Percentiles rank a stretch among this genome's conserved stretches.
These are phyloP conservation scores for Neckera pumila DNA, from an alignment of 225 moss, liverwort and hornwort species.

Conservation along the genomic window DNA sequence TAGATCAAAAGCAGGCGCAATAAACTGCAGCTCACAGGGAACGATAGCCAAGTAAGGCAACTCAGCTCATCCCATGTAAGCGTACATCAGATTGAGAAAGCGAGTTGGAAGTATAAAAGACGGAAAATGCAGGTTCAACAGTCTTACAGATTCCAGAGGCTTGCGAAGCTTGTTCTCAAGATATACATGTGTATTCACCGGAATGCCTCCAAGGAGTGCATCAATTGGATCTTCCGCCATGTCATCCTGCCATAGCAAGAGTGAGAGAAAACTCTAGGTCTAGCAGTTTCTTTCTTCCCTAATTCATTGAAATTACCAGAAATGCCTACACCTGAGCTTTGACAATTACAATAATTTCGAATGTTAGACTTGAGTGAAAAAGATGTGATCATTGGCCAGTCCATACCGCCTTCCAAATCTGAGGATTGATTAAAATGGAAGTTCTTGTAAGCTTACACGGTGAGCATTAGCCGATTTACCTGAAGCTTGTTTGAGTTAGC, in stretches of 20 bases:
- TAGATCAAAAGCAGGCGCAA: neutral
- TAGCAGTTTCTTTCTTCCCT: neutral
- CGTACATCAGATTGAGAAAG: neutral
- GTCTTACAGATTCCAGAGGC: conserved; percentile 52
- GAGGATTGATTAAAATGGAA: neutral
- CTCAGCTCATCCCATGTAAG: neutral
- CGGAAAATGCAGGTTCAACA: neutral
- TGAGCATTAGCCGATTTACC: conserved; percentile 4
- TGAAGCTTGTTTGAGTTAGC: conserved; percentile 58
- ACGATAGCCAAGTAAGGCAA: neutral
- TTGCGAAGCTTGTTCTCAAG: conserved; percentile 62
- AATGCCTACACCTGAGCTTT: neutral
- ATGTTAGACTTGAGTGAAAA: neutral
- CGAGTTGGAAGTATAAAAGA: neutral
- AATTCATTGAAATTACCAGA: neutral
- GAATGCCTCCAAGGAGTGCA: conserved; percentile 36
- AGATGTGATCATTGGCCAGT: neutral
- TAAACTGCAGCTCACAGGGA: neutral
- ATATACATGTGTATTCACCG: conserved; percentile 52
- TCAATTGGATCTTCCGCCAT: conserved; percentile 57
- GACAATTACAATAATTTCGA: neutral
- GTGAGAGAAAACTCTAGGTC: neutral
- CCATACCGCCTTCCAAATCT: neutral
- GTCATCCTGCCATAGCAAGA: conserved; percentile 37
- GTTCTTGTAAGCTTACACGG: neutral